Evolutionary conservation across 768 basidiomycete genomes (phyloP), one percentile per base, ranked within the genome.

Genomic region (Pleurotus pulmonarius): DNA sequence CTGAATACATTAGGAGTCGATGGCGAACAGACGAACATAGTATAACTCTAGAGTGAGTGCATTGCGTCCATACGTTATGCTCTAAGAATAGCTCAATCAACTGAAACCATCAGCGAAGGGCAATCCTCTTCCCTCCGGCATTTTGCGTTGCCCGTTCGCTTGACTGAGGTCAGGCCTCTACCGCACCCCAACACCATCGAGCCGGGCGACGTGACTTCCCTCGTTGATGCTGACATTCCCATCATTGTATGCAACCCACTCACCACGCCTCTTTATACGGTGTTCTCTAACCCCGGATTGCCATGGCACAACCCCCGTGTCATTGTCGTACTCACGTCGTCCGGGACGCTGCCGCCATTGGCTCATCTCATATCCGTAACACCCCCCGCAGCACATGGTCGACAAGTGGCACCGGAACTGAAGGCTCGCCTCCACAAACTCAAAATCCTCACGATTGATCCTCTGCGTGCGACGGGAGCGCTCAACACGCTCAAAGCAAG

Each of bases 171-270:
- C 16, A 58, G 63, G 15, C 34, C 67, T 25, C 37, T 34, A 37
- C 51, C 38, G 56, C 51, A 46, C 59, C 61, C 40, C 62, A 34
- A 34, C 29, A 34, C 29, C 29, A 18, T 40, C 57, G 15, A 39
- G 59, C 24, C 56, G 45, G 29, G 22, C 46, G 56, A 59, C 49
- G 46, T 63, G 20, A 64, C 59, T 3, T 18, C 61, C 41, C 68
- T 78, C 37, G 57, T 69, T 58, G 69, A 70, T 59, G 83, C 84
- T 6, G 87, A 90, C 62, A 71, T 88, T 38, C 77, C 85, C n/a
- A 67, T 92, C 59, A 60, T 90, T 15, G 72, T 88, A 13, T 79
- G 73, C 64, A 87, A 89, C 58, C 85, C 88, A 5, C 56, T 85
- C 39, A 77, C 79, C 18, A 80, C 76, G 1, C 72, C 80, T 6